Percentiles rank a stretch among this genome's conserved stretches.
These are phyloP conservation scores for Pyrenula aspistea DNA, from an alignment of 495 filamentous ascomycete species.

Conservation along the genomic window DNA sequence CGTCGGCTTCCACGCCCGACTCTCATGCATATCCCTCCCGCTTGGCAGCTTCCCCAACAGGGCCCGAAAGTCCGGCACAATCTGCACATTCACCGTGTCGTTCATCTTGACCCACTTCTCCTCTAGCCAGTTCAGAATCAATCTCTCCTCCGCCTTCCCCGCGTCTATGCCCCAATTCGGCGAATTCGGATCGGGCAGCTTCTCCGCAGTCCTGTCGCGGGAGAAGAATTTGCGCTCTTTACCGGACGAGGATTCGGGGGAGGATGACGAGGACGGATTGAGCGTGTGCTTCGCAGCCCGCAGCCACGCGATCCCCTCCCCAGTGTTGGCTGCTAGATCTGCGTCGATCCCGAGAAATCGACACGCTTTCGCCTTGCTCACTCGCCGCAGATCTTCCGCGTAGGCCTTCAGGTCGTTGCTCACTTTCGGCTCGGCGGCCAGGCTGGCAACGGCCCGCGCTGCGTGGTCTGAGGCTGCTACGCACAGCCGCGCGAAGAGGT, in stretches of 20 bases:
- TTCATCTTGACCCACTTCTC: constrained; percentile 87
- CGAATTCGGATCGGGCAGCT: constrained; percentile 25
- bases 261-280: constrained; percentile 18
- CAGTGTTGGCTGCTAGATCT: constrained; percentile 67
- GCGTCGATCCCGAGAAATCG: constrained; percentile 86
- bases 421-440: constrained; percentile 28
- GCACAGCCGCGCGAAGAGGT: constrained; percentile 78
- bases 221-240: constrained; percentile 39
- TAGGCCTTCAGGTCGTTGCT: constrained; percentile 59
- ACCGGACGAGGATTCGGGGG: constrained; percentile 2
- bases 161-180: constrained; percentile 71
- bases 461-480: constrained; percentile 50
- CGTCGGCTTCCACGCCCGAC: constrained; percentile 47
- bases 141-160: constrained; percentile 70
- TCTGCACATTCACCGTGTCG: constrained; percentile 67
- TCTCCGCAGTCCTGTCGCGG: constrained; percentile 54
- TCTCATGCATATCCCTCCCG: constrained; percentile 70
- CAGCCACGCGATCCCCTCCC: constrained; percentile 76
- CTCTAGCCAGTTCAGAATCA: constrained; percentile 77
- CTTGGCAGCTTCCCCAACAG: constrained; percentile 69
- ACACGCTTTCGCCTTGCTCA: constrained; percentile 69
- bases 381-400: constrained; percentile 56
- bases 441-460: constrained; percentile 30
- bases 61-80: constrained; percentile 55
- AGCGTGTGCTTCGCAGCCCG: constrained; percentile 58